Conservation (phyloP, 148 eudicot genomes). For the Nepenthes mirabilis region DNA sequence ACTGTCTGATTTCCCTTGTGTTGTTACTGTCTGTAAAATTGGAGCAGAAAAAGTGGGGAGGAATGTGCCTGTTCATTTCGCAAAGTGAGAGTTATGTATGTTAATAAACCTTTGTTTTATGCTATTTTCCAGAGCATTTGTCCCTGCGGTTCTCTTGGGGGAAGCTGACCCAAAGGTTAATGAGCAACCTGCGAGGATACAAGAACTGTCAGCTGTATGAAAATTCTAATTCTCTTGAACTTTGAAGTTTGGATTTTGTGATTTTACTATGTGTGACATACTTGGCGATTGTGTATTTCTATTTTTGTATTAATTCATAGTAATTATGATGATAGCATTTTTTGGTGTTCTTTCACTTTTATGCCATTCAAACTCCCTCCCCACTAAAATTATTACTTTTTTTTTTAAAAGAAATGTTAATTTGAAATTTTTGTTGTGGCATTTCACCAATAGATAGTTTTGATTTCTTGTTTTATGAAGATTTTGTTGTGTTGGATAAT, state of each 20-base stretch:
- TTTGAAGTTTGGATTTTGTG: background rate
- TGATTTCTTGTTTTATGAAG: too few species aligned
- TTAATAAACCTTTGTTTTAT: background rate
- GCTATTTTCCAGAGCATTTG: conserved; percentile 66
- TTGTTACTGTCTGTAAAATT: background rate
- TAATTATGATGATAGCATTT: too few species aligned
- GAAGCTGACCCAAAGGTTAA: conserved; percentile 68
- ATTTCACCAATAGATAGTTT: too few species aligned
- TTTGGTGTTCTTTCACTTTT: too few species aligned
- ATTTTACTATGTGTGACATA: background rate
- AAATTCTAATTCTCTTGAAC: background rate
- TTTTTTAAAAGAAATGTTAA: too few species aligned
- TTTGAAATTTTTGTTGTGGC: too few species aligned
- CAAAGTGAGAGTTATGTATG: background rate
- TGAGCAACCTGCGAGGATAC: conserved; percentile 66
- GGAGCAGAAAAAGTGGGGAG: too few species aligned
- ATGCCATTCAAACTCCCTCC: too few species aligned
- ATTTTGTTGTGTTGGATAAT: too few species aligned
- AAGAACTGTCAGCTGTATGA: conserved; percentile 61
- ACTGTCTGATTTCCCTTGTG: background rate
- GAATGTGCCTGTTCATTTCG: too few species aligned
- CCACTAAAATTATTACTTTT: too few species aligned
- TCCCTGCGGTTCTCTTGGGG: conserved; percentile 94
- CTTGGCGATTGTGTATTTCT: background rate
- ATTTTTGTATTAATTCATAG: too few species aligned